phyloP scores from a whole-genome alignment of 352 stramenopile genomes.

The Globisporangium sylvaticum region DNA sequence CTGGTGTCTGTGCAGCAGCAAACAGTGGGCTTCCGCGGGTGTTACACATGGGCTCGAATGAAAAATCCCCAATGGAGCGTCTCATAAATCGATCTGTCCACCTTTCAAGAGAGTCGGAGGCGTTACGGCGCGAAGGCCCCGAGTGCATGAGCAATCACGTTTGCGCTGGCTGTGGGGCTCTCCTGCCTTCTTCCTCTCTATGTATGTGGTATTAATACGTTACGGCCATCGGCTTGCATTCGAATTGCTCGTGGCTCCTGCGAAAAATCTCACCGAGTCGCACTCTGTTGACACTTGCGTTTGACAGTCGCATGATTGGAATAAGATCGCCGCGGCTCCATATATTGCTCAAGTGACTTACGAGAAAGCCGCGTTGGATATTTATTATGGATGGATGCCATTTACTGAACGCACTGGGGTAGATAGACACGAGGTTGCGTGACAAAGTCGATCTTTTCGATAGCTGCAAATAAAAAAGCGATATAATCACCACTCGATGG shows the following conservation, averaged over 20 bases:
- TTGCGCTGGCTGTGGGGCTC: not conserved
- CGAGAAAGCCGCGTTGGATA: not conserved
- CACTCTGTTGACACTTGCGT: constrained; percentile 6
- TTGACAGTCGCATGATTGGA: not conserved
- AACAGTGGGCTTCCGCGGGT: not conserved
- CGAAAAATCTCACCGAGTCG: not conserved
- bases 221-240: not conserved
- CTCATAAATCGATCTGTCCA: not conserved
- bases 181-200: not conserved
- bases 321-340: not conserved
- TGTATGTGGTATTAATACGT: not conserved
- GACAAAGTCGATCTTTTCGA: not conserved
- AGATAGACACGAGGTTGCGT: too few relatives aligned
- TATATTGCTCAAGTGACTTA: not conserved
- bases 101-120: not conserved
- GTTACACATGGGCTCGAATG: constrained; percentile 10
- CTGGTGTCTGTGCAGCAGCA: not conserved
- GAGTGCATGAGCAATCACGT: not conserved
- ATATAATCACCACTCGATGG: not conserved
- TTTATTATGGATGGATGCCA: too few relatives aligned
- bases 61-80: constrained; percentile 1
- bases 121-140: not conserved
- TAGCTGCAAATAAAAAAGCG: not conserved
- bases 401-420: too few relatives aligned
- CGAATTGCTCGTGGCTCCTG: not conserved